These are phyloP conservation scores for Microcyclospora tardicrescens DNA, from an alignment of 2,329 filamentous ascomycete species.

Conservation along the genomic window DNA sequence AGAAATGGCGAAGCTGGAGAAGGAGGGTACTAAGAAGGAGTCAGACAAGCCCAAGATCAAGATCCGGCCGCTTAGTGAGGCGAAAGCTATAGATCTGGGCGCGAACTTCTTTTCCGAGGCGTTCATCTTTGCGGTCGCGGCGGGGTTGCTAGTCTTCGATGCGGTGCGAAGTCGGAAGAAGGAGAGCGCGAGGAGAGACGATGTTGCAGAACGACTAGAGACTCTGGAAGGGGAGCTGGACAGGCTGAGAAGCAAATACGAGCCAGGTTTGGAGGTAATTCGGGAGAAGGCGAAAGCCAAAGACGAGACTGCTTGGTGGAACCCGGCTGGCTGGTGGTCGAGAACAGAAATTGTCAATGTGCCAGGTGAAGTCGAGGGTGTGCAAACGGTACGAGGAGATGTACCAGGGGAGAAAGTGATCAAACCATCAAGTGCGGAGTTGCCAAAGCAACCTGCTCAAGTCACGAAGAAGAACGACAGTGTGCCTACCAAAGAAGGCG, in stretches of 20 bases:
- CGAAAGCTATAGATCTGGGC: slow-evolving; percentile 55
- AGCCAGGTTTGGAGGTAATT: slow-evolving; percentile 20
- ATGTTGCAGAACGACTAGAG: slow-evolving; percentile 46
- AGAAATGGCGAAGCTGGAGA: slow-evolving; percentile 26
- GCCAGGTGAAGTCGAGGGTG: not conserved
- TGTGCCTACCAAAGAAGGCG: slow-evolving; percentile 2
- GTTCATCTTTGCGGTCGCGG: slow-evolving; percentile 53
- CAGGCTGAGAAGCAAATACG: slow-evolving; percentile 21
- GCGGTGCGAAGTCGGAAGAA: slow-evolving; percentile 49
- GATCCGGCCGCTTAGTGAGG: slow-evolving; percentile 52
- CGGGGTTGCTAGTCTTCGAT: slow-evolving; percentile 49
- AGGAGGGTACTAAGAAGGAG: slow-evolving; percentile 28
- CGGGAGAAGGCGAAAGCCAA: slow-evolving; percentile 21
- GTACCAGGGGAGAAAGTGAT: slow-evolving; percentile 4
- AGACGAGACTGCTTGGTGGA: slow-evolving; percentile 17
- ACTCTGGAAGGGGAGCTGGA: slow-evolving; percentile 40
- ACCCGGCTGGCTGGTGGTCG: slow-evolving; percentile 16
- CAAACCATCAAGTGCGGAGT: not conserved
- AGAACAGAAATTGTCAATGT: slow-evolving; percentile 4
- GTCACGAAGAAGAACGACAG: slow-evolving; percentile 1
- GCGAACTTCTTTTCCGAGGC: slow-evolving; percentile 57
- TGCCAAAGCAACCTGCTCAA: not conserved
- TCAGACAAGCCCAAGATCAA: slow-evolving; percentile 28
- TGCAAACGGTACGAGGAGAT: slow-evolving; percentile 5
- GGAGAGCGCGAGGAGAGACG: slow-evolving; percentile 45